Conservation (phyloP, 73 alveolate species). For the Loxodes magnus region DNA sequence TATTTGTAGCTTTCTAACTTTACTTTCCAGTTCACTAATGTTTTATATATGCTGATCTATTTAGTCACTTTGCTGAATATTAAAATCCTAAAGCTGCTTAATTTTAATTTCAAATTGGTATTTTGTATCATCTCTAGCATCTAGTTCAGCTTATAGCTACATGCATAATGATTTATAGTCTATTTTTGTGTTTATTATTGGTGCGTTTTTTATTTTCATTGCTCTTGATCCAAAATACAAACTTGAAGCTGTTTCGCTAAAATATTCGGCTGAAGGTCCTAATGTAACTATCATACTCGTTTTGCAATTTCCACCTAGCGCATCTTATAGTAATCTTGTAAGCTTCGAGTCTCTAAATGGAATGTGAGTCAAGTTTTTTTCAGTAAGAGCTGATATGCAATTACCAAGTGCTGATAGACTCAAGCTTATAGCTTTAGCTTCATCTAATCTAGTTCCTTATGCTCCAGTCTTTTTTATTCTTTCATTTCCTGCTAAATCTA, state of each 20-base stretch:
- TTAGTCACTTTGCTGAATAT: too few species aligned
- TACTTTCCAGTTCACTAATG: too few species aligned
- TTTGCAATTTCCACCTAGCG: constrained; percentile 92
- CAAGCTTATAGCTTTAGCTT: constrained; percentile 43
- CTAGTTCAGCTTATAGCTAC: constrained; percentile 45
- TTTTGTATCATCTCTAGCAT: constrained; percentile 40
- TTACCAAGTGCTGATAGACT: constrained; percentile 55
- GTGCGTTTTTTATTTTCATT: constrained; percentile 67
- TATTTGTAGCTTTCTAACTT: too few species aligned
- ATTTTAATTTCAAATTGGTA: too few species aligned
- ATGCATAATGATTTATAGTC: constrained; percentile 36
- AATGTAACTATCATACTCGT: constrained; percentile 71
- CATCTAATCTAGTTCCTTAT: constrained; percentile 40
- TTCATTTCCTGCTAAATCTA: constrained; percentile 40
- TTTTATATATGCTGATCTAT: too few species aligned
- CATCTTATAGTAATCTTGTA: constrained; percentile 82
- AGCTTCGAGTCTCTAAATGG: constrained; percentile 60
- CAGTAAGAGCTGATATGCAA: constrained; percentile 50
- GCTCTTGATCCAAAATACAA: constrained; percentile 67
- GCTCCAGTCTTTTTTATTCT: constrained; percentile 33
- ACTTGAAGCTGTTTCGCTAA: constrained; percentile 60
- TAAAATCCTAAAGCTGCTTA: too few species aligned
- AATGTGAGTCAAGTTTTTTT: constrained; percentile 23
- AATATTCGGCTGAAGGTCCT: constrained; percentile 67
- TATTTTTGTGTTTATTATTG: constrained; percentile 46